These are phyloP conservation scores for Penicillium sp. DNA, from an alignment of 2,329 filamentous ascomycete genomes.

Conservation along the genomic window DNA sequence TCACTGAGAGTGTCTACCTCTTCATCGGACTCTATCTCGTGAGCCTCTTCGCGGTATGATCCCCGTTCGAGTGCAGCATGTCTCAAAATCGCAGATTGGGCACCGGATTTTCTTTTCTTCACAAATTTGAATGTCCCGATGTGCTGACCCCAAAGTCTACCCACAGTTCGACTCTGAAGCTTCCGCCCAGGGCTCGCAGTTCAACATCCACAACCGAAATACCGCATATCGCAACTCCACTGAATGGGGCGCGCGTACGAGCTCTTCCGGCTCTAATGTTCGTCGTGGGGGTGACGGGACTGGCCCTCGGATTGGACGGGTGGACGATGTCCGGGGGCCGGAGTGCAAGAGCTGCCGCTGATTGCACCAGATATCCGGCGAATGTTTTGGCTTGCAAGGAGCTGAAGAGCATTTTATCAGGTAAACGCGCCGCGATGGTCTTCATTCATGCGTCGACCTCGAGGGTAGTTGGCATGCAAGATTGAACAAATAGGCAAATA, in stretches of 20 bases:
- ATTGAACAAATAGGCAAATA: neutral
- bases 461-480: neutral
- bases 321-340: slow-evolving; percentile 54
- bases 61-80: neutral
- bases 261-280: slow-evolving; percentile 16
- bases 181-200: slow-evolving; percentile 51
- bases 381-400: neutral
- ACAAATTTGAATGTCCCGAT: neutral
- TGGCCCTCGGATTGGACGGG: slow-evolving; percentile 46
- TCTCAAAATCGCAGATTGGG: neutral
- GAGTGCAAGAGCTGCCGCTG: slow-evolving; percentile 52
- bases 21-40: slow-evolving; percentile 55
- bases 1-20: slow-evolving; percentile 49
- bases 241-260: slow-evolving; percentile 32
- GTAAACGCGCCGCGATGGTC: neutral
- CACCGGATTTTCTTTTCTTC: neutral
- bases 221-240: slow-evolving; percentile 30
- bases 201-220: slow-evolving; percentile 46
- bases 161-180: slow-evolving; percentile 50
- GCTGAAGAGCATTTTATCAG: neutral
- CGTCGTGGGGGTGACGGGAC: slow-evolving; percentile 32
- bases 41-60: slow-evolving; percentile 52
- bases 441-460: neutral
- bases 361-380: neutral
- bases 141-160: slow-evolving; percentile 20